Base-by-base conservation (phyloP, 148 eudicot species). In the Rhododendron kiyosumense region DNA sequence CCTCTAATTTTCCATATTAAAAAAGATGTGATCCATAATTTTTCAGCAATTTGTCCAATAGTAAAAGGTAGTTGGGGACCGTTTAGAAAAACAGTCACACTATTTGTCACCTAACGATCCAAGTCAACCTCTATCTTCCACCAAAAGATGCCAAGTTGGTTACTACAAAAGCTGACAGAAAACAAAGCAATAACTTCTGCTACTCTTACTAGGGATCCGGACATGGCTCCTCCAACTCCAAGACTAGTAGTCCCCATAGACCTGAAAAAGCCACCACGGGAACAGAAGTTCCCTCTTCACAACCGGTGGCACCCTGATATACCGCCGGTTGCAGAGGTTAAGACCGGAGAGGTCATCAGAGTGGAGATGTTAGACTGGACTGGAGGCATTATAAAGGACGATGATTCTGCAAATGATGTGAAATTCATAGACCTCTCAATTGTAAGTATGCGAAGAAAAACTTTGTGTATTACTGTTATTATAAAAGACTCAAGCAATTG, bases 311-410 rank as follows among this genome's bases (percentile, higher is more conserved):
- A 96, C 86, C 98, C 98, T 3, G 88, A 92, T n/a, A 88, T 96
- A 88, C 95, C 96, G n/a, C 85, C 96, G 1, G 94, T 96, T 81
- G 92, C 95, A 12, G 93, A 93, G 89, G 93, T 92, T 6, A 89
- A 90, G 43, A 81, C 92, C 24, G 94, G 94, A 20, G 94, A 93
- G 82, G 28, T 94, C 46, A 92, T 92, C 85, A 89, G 92, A 87
- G 90, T 96, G 61, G 98, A 96, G 92, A 93, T 96, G 97, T 88
- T 92, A 43, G 97, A 94, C 78, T 96, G 97, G 97, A 96, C 98
- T 13, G 96, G 93, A 43, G 96, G 96, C 83, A 86, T 82, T 22
- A 91, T 96, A 43, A 89, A 88, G 18, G 96, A 96, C 67, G 89
- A 96, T 82, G 88, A 93, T 82, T 89, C 98, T 82, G 98, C 98